Evolutionary conservation across 2,329 filamentous ascomycete genomes (phyloP), one percentile per base, ranked within the genome.

Genomic region (Phaeosphaeriaceae sp.): DNA sequence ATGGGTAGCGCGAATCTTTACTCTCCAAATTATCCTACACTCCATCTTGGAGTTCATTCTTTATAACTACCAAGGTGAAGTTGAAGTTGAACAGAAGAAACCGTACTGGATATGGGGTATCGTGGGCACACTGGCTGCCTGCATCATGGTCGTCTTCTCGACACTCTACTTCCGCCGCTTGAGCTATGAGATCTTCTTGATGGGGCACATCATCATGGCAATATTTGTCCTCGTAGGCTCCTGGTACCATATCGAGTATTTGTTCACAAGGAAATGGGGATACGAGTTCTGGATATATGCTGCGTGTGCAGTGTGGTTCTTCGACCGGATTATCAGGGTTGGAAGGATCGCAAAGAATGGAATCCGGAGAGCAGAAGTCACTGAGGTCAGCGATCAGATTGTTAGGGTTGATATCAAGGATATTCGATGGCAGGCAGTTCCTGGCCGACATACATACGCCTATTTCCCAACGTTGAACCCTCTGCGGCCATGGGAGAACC

Each of bases 281-380:
- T 79, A 81, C 43, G 78, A 81, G 50, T 60, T 69, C 7, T 83
- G 79, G 79, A 51, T 81, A 0, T 79, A 77, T 42, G 64, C 72
- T 1, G 68, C 72, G 0, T 71, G 69, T 23, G 77, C 72, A 0
- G 67, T 79, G 18, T 81, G 78, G 78, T 63, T 61, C 6, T 77
- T 77, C 42, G 81, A 83, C 51, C 74, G 80, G 0, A 11, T 79
- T 0, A 46, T 74, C 1, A 70, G 81, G 3, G 45, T 80, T 0
- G 26, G 62, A 0, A 69, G 79, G 0, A 61, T 81, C 1, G 46
- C 67, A 6, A 71, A 66, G 39, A 71, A 69, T 28, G 77, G 79
- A 15, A 34, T 75, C 13, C 56, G 70, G 0, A 63, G 60, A 6
- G 74, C 76, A 0, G 61, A 60, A 6, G 62, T 82, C 8, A 75